Evolutionary conservation across 75 land plant species (phyloP), one percentile per base, ranked within the genome.

Genomic region (Cupressus sempervirens): DNA sequence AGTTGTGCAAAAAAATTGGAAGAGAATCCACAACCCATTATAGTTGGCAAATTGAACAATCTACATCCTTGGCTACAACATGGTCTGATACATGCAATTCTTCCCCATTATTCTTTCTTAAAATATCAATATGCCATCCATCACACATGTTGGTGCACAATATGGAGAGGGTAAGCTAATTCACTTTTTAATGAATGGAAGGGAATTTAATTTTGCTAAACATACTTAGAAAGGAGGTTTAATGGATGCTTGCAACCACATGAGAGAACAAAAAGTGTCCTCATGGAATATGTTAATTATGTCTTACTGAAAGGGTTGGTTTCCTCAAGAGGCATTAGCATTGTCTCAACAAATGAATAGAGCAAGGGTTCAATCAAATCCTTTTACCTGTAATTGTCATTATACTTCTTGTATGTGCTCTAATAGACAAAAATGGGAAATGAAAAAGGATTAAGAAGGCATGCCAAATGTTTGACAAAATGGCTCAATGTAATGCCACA

Each of bases 341-440:
- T 35, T 73, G 5, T 73, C 35, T 34, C 76, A 73, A 15, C 76
- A 34, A 73, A 73, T 73, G 76, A 32, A 73, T 7, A 35, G 36
- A 73, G 35, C 34, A 32, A 18, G 76, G 34, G 8, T 73, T 0
- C 38, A 13, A 30, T 3, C 38, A 15, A 16, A 73, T 73, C 76
- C 34, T 9, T 73, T 73, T 16, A 88, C 89, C 65, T 41, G n/a
- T n/a, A n/a, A n/a, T 85, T 20, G 84, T 83, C 32, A 54, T 81
- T 77, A 76, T 88, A 13, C 80, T 88, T 20, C 79, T 76, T 23
- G 84, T 80, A 4, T 85, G 87, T 83, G 52, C 89, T 29, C 67
- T 89, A 7, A 80, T 89, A 11, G 88, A 84, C 77, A 80, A 84
- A 68, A 87, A 87, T 80, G 53, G 83, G 20, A 83, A 87, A 56